Conservation (phyloP, 2,329 filamentous ascomycete species). For the Microdochium trichocladiopsis region DNA sequence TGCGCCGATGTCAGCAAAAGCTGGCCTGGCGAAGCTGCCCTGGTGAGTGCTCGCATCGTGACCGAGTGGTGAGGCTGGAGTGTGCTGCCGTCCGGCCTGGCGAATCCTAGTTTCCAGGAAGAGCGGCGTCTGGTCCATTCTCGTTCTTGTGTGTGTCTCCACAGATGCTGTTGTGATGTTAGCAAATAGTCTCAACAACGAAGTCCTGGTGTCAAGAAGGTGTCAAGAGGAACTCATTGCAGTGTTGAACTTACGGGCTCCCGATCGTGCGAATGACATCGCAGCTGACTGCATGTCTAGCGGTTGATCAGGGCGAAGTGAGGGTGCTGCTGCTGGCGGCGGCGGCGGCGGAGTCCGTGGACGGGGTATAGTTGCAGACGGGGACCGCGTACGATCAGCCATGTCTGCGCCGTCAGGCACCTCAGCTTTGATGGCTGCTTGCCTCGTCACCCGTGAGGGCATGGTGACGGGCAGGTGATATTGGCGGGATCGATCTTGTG, state of each 20-base stretch:
- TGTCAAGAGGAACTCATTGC: no score
- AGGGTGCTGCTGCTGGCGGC: background rate
- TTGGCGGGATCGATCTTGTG: background rate
- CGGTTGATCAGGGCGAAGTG: background rate
- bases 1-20: slow-evolving; percentile 49
- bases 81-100: background rate
- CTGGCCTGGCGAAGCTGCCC: slow-evolving; percentile 24
- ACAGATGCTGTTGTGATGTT: slow-evolving; percentile 11
- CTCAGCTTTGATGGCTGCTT: background rate
- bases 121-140: slow-evolving; percentile 14
- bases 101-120: slow-evolving; percentile 15
- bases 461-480: background rate
- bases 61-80: slow-evolving; percentile 10
- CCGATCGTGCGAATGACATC: slow-evolving; percentile 1
- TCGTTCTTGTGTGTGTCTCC: slow-evolving; percentile 11
- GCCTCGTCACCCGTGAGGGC: background rate
- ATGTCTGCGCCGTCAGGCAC: background rate
- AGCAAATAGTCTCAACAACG: background rate
- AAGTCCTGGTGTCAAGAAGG: no score
- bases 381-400: background rate
- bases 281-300: background rate
- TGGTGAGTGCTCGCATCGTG: slow-evolving; percentile 19
- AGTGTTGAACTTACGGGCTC: slow-evolving; percentile 2
- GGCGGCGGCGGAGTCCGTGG: background rate
- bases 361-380: background rate